These are phyloP conservation scores for Ogataea populi-albae DNA, from an alignment of 805 yeast genomes.

Conservation along the genomic window DNA sequence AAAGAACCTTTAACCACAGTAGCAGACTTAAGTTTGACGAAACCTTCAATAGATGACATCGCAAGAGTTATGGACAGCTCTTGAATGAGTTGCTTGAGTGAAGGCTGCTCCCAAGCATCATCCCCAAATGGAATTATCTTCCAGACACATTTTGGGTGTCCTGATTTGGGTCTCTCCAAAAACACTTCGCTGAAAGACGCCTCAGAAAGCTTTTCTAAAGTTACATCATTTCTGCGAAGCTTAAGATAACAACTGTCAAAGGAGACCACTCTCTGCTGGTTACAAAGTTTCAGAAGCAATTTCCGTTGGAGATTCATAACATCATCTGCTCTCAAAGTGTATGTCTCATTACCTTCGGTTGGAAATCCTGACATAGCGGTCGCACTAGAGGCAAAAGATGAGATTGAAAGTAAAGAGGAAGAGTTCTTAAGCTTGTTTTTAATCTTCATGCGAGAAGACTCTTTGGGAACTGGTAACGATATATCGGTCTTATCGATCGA, in stretches of 20 bases:
- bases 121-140: constrained; percentile 55
- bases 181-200: constrained; percentile 48
- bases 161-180: constrained; percentile 25
- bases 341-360: constrained; percentile 16
- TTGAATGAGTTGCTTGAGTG: constrained; percentile 41
- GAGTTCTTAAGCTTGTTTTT: constrained; percentile 51
- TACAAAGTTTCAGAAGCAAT: constrained; percentile 36
- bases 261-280: constrained; percentile 29
- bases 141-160: constrained; percentile 35
- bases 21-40: constrained; percentile 41
- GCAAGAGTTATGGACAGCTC: constrained; percentile 44
- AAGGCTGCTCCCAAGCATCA: constrained; percentile 39
- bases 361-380: constrained; percentile 11
- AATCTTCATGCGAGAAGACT: constrained; percentile 52
- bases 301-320: constrained; percentile 33
- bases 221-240: constrained; percentile 17
- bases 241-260: constrained; percentile 31
- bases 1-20: constrained; percentile 45
- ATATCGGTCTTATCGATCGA: constrained; percentile 40
- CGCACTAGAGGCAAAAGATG: constrained; percentile 22
- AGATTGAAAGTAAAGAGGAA: constrained; percentile 45
- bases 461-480: constrained; percentile 58
- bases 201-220: constrained; percentile 41
- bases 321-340: constrained; percentile 34
- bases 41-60: constrained; percentile 42